Percentiles rank a stretch among this genome's conserved stretches.
phyloP scores from a whole-genome alignment of 305 asterid genomes.

The Fraxinus sp. region DNA sequence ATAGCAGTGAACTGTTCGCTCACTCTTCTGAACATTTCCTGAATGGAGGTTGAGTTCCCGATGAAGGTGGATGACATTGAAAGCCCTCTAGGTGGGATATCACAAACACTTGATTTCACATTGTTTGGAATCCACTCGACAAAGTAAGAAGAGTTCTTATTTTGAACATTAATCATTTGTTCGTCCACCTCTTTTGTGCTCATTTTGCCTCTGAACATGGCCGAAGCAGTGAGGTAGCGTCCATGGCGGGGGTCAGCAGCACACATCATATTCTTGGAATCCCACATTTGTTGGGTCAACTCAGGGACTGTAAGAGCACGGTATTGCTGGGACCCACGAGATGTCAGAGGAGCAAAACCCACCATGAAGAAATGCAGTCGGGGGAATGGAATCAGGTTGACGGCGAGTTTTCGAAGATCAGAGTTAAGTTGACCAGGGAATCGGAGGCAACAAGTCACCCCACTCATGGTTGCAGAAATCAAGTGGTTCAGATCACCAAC shows the following conservation, averaged over 20 bases:
- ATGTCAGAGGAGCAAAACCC: conserved; percentile 70
- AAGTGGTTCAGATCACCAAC: conserved; percentile 68
- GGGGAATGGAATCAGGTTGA: conserved; percentile 79
- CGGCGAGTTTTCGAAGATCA: conserved; percentile 73
- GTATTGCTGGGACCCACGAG: conserved; percentile 81
- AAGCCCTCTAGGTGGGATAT: conserved; percentile 82
- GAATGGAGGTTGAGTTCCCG: conserved; percentile 83
- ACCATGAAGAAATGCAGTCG: conserved; percentile 85
- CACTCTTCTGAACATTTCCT: conserved; percentile 78
- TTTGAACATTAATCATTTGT: conserved; percentile 79
- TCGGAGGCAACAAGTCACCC: conserved; percentile 78
- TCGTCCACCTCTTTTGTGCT: conserved; percentile 79
- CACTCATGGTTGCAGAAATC: conserved; percentile 80
- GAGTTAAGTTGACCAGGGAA: conserved; percentile 85
- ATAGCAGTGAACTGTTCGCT: conserved; percentile 83
- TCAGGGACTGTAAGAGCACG: conserved; percentile 80
- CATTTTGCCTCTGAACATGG: conserved; percentile 82
- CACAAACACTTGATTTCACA: conserved; percentile 83
- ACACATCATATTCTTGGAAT: conserved; percentile 82
- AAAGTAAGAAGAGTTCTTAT: conserved; percentile 81
- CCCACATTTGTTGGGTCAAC: conserved; percentile 88
- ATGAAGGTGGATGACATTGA: conserved; percentile 84
- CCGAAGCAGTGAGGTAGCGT: conserved; percentile 77
- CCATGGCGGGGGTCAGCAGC: conserved; percentile 87
- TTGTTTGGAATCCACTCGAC: conserved; percentile 91